These are phyloP conservation scores for Vigna mungo DNA, from an alignment of 306 rosid species.

Conservation along the genomic window DNA sequence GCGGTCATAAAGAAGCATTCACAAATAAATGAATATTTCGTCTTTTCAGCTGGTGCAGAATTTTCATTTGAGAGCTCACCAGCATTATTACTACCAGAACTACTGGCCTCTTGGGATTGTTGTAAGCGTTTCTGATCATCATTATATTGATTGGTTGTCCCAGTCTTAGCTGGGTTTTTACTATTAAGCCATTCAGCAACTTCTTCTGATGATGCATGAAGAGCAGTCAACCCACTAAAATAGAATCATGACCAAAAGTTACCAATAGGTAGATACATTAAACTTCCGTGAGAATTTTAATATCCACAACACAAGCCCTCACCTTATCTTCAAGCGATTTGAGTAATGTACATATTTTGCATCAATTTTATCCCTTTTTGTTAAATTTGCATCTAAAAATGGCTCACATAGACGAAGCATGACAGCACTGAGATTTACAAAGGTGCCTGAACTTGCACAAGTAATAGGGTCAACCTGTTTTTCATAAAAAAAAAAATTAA, in stretches of 20 bases:
- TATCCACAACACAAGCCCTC: conserved; percentile 40
- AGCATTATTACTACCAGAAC: conserved; percentile 74
- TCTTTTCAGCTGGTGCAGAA: conserved; percentile 58
- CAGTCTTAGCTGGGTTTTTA: conserved; percentile 51
- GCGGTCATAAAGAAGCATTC: conserved; percentile 99
- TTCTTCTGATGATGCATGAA: conserved; percentile 95
- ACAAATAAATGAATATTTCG: conserved; percentile 84
- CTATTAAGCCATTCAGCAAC: conserved; percentile 83
- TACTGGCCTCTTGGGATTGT: conserved; percentile 90
- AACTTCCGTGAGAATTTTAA: conserved; percentile 35
- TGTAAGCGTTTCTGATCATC: conserved; percentile 73
- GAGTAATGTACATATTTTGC: conserved; percentile 81
- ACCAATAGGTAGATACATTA: conserved; percentile 41
- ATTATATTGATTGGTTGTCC: conserved; percentile 48
- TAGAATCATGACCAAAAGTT: conserved; percentile 50
- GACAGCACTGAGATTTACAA: conserved; percentile 95
- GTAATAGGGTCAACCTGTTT: conserved; percentile 87
- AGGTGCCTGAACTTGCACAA: conserved; percentile 99
- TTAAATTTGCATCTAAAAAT: conserved; percentile 84
- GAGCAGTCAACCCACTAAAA: conserved; percentile 91
- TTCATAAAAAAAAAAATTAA: neutral
- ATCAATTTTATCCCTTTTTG: conserved; percentile 91
- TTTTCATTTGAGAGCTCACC: conserved; percentile 53
- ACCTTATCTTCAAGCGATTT: conserved; percentile 87
- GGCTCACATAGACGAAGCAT: conserved; percentile 98